Base-by-base conservation (phyloP, 768 basidiomycete species). In the Favolaschia claudopus region DNA sequence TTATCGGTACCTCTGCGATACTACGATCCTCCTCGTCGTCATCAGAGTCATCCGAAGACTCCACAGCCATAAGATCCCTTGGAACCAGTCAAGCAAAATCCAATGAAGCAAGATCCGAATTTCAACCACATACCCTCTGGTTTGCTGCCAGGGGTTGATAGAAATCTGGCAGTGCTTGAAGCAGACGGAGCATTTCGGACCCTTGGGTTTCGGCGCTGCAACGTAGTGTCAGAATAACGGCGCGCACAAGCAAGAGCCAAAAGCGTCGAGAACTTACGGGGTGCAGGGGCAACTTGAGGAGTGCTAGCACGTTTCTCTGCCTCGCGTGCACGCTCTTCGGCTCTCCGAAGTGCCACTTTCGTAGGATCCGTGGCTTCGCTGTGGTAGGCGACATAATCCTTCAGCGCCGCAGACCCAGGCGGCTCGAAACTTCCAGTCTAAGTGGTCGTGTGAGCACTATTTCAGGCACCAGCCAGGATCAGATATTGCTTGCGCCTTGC, bases 111-210 rank as follows among this genome's bases (percentile, higher is more conserved):
- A 20, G 47, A 32, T 48, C 46, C 44, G 33, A 37, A 33, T 39
- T 54, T 47, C 25, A 43, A 47, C 44, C 51, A 19, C 10, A 65
- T 62, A 5, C 55, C 36, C 52, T 54, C 7, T n/a, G n/a, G 67
- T 65, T 38, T 25, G 33, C 44, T 63, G 64, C 61, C 64, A 68
- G 15, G 67, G 67, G 42, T 68, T 68, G 20, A 60, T 24, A 40
- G 62, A 54, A 12, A 63, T 37, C 43, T 45, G 38, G 37, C 61
- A 62, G 42, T 65, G 55, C n/a, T 56, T 63, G 31, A 60, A 57
- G 48, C 67, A 68, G 29, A 68, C 50, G 10, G 67, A 63, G 50
- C 67, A 68, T 40, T 46, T 63, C 5, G 63, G 63, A 15, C 60
- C 63, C 27, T 59, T 65, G 10, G 58, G 62, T 48, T 53, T 62